Evolutionary conservation across 257 asterid genomes (phyloP), one percentile per base, ranked within the genome.

Genomic region (Fraxinus anomala): DNA sequence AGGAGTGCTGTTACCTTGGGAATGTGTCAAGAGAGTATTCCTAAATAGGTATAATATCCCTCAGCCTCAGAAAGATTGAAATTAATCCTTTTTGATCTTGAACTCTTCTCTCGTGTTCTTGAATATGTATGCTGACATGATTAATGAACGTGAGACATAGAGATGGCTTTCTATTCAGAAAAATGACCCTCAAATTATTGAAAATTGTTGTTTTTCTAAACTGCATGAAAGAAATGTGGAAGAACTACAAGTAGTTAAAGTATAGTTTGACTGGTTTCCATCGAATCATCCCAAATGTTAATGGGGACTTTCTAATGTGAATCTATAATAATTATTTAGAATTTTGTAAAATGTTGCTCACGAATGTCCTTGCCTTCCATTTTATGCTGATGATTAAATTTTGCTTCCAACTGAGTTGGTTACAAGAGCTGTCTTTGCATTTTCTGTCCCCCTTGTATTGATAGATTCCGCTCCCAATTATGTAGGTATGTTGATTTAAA

Each of bases 401-500:
- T 61, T 76, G 56, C 56, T 24, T 70, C 36, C 23, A 44, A 26
- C 17, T 42, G 47, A 24, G 28, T 39, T 73, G 14, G 30, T 40
- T 67, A 37, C 36, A 74, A 31, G 63, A 76, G 44, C 16, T 47
- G 5, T 13, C 19, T 44, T 44, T 13, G 54, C 54, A 44, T 49
- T 49, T 49, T 49, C 24, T 16, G 7, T 51, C 63, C 63, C 79
- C 76, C 49, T 76, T 67, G 19, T 68, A 70, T 30, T 17, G 69
- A 21, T 21, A 6, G 10, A 56, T 78, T 82, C 36, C 23, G 33
- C 72, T 82, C 42, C 78, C 33, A 75, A 80, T 80, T 30, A 71
- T 73, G 68, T 74, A 92, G 97, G 97, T 94, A 94, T 85, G 94
- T 84, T 31, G 91, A 91, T 83, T 65, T 93, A 89, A 91, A 93